Evolutionary conservation across 2,329 filamentous ascomycete species (phyloP).

Genomic region (Nemania serpens): DNA sequence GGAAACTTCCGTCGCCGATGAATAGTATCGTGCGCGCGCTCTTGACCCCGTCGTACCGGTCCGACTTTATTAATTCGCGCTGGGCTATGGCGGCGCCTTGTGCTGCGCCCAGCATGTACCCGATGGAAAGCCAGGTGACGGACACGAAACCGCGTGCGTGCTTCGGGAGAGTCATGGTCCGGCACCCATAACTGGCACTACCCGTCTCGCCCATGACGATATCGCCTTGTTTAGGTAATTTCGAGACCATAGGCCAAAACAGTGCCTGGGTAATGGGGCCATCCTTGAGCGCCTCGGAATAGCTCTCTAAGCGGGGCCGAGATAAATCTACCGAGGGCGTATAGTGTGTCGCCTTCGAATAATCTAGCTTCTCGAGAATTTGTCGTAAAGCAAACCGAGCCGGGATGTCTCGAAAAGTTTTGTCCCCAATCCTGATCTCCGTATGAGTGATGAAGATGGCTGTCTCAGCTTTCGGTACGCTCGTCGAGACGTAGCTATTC

Average conservation of each 20-base stretch:
- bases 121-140: conserved; percentile 64
- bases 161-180: conserved; percentile 54
- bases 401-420: conserved; percentile 41
- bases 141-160: conserved; percentile 53
- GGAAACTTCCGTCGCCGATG: conserved; percentile 67
- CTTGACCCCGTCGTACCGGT: conserved; percentile 39
- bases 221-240: conserved; percentile 56
- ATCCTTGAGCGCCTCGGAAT: conserved; percentile 29
- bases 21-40: conserved; percentile 58
- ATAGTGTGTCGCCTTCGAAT: conserved; percentile 33
- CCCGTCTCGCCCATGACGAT: conserved; percentile 63
- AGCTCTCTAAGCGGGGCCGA: conserved; percentile 29
- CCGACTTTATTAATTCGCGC: conserved; percentile 45
- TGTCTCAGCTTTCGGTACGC: conserved; percentile 42
- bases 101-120: conserved; percentile 63
- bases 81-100: conserved; percentile 61
- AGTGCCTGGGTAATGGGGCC: conserved; percentile 52
- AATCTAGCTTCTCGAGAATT: conserved; percentile 33
- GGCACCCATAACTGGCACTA: conserved; percentile 59
- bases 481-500: conserved; percentile 49
- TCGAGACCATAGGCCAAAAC: conserved; percentile 52
- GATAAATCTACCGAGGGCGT: conserved; percentile 38
- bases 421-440: conserved; percentile 39
- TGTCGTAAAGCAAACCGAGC: conserved; percentile 30
- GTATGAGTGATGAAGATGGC: conserved; percentile 44